These are phyloP conservation scores for Calonectria henricotiae DNA, from an alignment of 2,329 filamentous ascomycete species.

Conservation along the genomic window DNA sequence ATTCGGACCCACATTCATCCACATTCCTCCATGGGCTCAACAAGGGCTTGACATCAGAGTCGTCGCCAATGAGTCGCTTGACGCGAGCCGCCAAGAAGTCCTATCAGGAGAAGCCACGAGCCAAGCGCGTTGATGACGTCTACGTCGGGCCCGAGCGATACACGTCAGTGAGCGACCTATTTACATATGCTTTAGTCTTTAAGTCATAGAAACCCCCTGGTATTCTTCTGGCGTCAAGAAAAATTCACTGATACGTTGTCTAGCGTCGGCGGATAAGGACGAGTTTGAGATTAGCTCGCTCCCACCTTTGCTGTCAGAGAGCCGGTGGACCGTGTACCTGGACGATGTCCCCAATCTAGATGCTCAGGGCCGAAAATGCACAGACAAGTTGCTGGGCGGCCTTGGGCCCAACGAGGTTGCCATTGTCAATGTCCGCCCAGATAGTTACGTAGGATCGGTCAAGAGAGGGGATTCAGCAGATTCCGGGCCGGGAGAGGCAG, in stretches of 20 bases:
- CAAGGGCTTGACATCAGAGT: slow-evolving; percentile 65
- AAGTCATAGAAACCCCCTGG: slow-evolving; percentile 48
- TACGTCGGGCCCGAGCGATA: slow-evolving; percentile 79
- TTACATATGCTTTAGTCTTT: slow-evolving; percentile 80
- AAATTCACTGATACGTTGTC: slow-evolving; percentile 8
- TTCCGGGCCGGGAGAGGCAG: slow-evolving; percentile 30
- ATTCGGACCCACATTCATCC: slow-evolving; percentile 58
- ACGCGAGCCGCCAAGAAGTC: slow-evolving; percentile 73
- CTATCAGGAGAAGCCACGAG: slow-evolving; percentile 72
- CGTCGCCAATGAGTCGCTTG: slow-evolving; percentile 72
- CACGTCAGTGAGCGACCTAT: slow-evolving; percentile 75
- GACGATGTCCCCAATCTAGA: slow-evolving; percentile 40
- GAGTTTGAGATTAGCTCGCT: slow-evolving; percentile 40
- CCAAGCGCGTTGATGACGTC: slow-evolving; percentile 73
- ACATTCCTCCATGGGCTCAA: slow-evolving; percentile 74
- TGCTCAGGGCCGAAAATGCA: slow-evolving; percentile 38
- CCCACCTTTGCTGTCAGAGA: slow-evolving; percentile 33
- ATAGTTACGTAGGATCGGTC: slow-evolving; percentile 48
- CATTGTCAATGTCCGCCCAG: slow-evolving; percentile 45
- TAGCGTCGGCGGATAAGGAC: slow-evolving; percentile 42
- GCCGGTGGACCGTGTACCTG: slow-evolving; percentile 42
- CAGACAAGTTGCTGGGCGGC: slow-evolving; percentile 51
- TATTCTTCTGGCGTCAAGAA: not conserved
- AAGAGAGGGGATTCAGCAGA: slow-evolving; percentile 34
- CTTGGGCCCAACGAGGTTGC: slow-evolving; percentile 39